Conservation (phyloP, 2,329 filamentous ascomycete species). For the Trichophyton simii region DNA sequence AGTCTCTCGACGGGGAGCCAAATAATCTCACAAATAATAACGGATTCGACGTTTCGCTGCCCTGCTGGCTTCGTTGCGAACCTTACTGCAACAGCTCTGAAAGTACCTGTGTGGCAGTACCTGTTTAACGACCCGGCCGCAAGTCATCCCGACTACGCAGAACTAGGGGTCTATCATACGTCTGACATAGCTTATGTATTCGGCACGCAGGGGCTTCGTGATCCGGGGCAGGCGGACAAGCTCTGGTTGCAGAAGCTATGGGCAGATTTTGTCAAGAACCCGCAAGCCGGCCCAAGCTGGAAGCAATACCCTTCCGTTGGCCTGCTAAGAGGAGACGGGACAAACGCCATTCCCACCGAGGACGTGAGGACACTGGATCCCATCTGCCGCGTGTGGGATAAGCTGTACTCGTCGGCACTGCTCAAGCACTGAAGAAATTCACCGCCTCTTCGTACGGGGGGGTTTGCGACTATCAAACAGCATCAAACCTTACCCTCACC, state of each 20-base stretch:
- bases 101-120: constrained; percentile 22
- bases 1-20: background rate
- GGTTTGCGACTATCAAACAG: background rate
- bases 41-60: constrained; percentile 19
- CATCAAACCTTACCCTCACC: background rate
- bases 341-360: background rate
- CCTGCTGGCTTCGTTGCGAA: constrained; percentile 12
- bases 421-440: background rate
- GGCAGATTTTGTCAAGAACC: constrained; percentile 28
- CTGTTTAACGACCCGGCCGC: constrained; percentile 27
- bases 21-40: constrained; percentile 15
- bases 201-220: constrained; percentile 18
- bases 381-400: background rate
- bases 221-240: constrained; percentile 18
- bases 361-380: background rate
- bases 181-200: constrained; percentile 26
- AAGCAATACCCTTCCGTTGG: background rate
- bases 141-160: constrained; percentile 20
- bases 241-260: constrained; percentile 24
- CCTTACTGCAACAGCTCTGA: background rate
- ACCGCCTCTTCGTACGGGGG: background rate
- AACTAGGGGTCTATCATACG: constrained; percentile 24
- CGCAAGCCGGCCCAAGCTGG: constrained; percentile 27
- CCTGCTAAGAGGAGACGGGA: background rate
- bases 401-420: background rate